Evolutionary conservation across 2,329 filamentous ascomycete genomes (phyloP).

Genomic region (Shiraia sp.): DNA sequence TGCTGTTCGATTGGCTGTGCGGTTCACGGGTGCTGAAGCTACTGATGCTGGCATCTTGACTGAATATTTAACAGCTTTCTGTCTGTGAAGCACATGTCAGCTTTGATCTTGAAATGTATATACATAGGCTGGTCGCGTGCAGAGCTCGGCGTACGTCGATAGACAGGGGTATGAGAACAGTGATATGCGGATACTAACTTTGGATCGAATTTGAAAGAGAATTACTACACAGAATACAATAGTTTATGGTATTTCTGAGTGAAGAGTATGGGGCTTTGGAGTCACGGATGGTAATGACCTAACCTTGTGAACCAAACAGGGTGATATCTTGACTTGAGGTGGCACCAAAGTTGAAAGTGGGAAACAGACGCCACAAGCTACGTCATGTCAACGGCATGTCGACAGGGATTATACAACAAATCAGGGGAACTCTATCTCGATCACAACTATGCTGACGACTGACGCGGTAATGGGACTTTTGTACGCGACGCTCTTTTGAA

Average conservation of each 20-base stretch:
- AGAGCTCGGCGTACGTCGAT: slow-evolving; percentile 16
- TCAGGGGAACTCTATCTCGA: slow-evolving; percentile 30
- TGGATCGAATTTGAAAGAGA: slow-evolving; percentile 1
- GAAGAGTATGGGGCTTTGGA: slow-evolving; percentile 2
- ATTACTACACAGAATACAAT: neutral
- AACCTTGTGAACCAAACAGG: slow-evolving; percentile 12
- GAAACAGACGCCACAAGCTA: slow-evolving; percentile 38
- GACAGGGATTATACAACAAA: slow-evolving; percentile 23
- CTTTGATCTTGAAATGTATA: neutral
- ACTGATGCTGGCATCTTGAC: slow-evolving; percentile 41
- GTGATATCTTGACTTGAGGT: slow-evolving; percentile 28
- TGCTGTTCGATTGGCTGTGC: slow-evolving; percentile 33
- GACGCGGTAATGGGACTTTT: slow-evolving; percentile 20
- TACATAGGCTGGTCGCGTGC: slow-evolving; percentile 25
- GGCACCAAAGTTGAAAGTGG: slow-evolving; percentile 28
- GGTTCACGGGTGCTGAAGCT: slow-evolving; percentile 38
- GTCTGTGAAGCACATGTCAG: slow-evolving; percentile 5
- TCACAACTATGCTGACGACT: slow-evolving; percentile 24
- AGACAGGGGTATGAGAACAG: slow-evolving; percentile 5
- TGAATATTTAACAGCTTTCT: neutral
- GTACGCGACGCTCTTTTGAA: slow-evolving; percentile 2
- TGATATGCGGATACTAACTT: slow-evolving; percentile 17
- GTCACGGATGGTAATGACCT: slow-evolving; percentile 10
- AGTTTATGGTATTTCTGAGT: neutral
- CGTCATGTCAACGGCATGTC: slow-evolving; percentile 33